Base-by-base conservation (phyloP, 1,139 yeast species). In the Yamadazyma oceani region DNA sequence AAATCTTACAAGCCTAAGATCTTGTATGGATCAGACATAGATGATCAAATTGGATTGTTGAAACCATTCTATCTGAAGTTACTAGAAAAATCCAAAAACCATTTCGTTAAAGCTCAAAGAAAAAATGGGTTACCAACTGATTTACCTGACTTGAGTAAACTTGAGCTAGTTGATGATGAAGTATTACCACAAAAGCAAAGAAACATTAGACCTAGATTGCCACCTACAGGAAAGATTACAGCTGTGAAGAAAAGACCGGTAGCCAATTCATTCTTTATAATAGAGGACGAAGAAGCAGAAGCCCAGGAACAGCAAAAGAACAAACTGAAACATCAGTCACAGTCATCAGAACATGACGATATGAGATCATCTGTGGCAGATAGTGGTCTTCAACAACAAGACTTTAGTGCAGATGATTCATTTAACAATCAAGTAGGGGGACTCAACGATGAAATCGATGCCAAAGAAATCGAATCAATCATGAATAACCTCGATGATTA, bases 151-250 rank as follows among this genome's bases (percentile, higher is more conserved):
- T 50, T 56, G 6, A 77, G 75, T 30, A 59, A 62, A 17, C 66
- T 79, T 36, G 44, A 60, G 2, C 60, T 83, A 33, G 66, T 82
- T 24, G 96, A 87, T 54, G 96, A 87, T 51, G 95, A 85, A 27
- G 88, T 83, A 40, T 68, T 87, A 49, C 89, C 95, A 1, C 80
- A 85, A 45, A 85, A 85, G 49, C 92, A 85, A 57, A 69, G 90
- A 36, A 81, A 83, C 45, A 73, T 78, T n/a, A 75, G 94, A 46
- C 87, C 96, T 1, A 82, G 92, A 53, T 69, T 92, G 34, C 97
- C 97, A 2, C 97, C 97, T 0, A 88, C 90, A 9, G 98, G 97
- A 32, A 90, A 87, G 58, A 86, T 92, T 27, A 62, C 85, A 0
- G 71, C 78, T 2, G 67, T 80, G 25, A 89, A 87, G 64, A 87